Percentiles rank a stretch among this genome's conserved stretches.
These are phyloP conservation scores for Malassezia pachydermatis DNA, from an alignment of 1,284 basidiomycete species.

Conservation along the genomic window DNA sequence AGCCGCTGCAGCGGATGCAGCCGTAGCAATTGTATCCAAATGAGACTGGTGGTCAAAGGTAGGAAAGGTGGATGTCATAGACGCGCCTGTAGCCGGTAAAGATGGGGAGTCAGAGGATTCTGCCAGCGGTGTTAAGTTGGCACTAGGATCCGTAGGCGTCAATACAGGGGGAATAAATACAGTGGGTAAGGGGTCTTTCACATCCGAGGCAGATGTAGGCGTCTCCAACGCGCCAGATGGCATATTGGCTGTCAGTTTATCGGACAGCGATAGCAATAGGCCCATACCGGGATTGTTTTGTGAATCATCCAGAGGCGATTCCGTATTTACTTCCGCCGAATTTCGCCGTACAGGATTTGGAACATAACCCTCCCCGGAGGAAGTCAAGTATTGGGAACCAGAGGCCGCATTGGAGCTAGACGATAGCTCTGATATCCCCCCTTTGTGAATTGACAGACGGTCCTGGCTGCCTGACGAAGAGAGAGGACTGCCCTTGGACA, in stretches of 20 bases:
- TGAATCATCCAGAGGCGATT: constrained; percentile 1
- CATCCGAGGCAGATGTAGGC: not conserved
- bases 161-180: no score
- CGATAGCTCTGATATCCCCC: no score
- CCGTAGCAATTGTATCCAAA: constrained; percentile 13
- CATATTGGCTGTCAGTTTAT: not conserved
- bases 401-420: not conserved
- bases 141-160: not conserved
- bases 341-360: not conserved
- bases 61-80: not conserved
- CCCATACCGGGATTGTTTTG: constrained; percentile 10
- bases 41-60: constrained; percentile 8
- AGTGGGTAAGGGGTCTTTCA: not conserved
- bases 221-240: not conserved
- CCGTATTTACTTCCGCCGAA: not conserved
- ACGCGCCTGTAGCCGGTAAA: not conserved
- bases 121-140: not conserved
- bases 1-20: constrained; percentile 9
- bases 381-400: not conserved
- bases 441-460: no score
- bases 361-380: not conserved
- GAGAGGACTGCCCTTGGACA: no score
- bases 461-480: no score
- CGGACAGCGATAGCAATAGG: constrained; percentile 8
- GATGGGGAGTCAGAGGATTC: not conserved